Conservation (phyloP, 495 filamentous ascomycete genomes). For the Neurospora terricola region DNA sequence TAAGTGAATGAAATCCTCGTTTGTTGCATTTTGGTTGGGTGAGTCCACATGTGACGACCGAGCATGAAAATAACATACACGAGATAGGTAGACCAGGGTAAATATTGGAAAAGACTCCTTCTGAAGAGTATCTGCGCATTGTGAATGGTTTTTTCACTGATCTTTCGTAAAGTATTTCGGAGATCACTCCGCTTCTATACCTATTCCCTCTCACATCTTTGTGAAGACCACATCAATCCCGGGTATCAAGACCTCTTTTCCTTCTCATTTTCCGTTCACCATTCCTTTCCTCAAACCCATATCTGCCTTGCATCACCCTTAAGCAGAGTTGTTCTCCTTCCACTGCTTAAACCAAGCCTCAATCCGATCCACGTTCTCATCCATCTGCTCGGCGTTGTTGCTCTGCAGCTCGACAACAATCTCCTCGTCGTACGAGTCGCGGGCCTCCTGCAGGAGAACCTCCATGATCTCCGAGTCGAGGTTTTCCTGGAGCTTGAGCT, state of each 20-base stretch:
- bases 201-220: not conserved
- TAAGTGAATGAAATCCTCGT: not conserved
- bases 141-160: not conserved
- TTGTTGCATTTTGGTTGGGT: not conserved
- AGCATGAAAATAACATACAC: not conserved
- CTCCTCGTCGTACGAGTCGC: conserved; percentile 76
- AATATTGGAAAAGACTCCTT: not conserved
- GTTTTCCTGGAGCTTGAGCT: conserved; percentile 90
- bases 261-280: not conserved
- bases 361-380: conserved; percentile 77
- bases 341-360: conserved; percentile 72
- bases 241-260: not conserved
- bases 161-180: not conserved
- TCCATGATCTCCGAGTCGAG: conserved; percentile 97
- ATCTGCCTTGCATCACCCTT: not conserved
- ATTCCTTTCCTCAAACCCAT: not conserved
- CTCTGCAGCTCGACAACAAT: conserved; percentile 87
- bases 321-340: conserved; percentile 46
- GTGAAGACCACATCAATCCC: not conserved
- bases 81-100: not conserved
- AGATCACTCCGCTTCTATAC: not conserved
- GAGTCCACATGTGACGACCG: not conserved
- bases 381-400: conserved; percentile 70
- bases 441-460: conserved; percentile 81
- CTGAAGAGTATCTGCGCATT: not conserved